A percentile compares a stretch with the other conserved stretches of the same genome.
Evolutionary conservation across 2,329 filamentous ascomycete species (phyloP).

Genomic region (Pestalotiopsis sp.): DNA sequence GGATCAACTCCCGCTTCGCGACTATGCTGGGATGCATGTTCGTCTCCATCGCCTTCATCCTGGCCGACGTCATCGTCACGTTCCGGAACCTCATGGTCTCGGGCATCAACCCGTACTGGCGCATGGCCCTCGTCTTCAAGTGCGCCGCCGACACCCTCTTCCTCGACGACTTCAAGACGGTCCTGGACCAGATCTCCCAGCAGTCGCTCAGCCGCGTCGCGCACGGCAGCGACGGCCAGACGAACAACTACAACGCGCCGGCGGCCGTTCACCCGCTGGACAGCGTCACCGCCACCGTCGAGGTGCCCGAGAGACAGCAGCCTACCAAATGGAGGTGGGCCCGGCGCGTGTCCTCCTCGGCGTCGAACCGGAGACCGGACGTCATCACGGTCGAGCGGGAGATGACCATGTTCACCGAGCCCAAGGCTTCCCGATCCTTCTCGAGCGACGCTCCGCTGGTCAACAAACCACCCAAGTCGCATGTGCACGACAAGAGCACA

Average conservation of each 20-base stretch:
- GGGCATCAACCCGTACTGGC: constrained; percentile 67
- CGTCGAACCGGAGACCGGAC: neutral
- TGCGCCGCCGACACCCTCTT: constrained; percentile 69
- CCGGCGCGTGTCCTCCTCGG: neutral
- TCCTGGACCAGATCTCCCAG: constrained; percentile 36
- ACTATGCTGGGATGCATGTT: constrained; percentile 64
- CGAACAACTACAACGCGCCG: neutral
- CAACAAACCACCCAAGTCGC: neutral
- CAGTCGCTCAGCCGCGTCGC: constrained; percentile 5
- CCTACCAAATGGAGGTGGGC: neutral
- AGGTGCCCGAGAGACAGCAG: neutral
- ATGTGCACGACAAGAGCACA: neutral
- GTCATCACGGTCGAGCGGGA: constrained; percentile 1
- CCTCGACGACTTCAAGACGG: constrained; percentile 70
- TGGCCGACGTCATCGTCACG: constrained; percentile 64
- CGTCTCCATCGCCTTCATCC: constrained; percentile 61
- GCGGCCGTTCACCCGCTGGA: neutral
- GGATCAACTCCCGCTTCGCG: constrained; percentile 65
- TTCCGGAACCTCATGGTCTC: constrained; percentile 39
- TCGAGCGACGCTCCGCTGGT: neutral
- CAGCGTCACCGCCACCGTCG: neutral
- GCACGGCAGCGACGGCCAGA: neutral
- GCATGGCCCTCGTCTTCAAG: constrained; percentile 65
- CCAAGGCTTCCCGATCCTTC: neutral
- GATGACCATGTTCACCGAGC: constrained; percentile 1